A percentile compares a stretch with the other conserved stretches of the same genome.
These are phyloP conservation scores for Ambrosia trifida DNA, from an alignment of 129 eudicot species.

Conservation along the genomic window DNA sequence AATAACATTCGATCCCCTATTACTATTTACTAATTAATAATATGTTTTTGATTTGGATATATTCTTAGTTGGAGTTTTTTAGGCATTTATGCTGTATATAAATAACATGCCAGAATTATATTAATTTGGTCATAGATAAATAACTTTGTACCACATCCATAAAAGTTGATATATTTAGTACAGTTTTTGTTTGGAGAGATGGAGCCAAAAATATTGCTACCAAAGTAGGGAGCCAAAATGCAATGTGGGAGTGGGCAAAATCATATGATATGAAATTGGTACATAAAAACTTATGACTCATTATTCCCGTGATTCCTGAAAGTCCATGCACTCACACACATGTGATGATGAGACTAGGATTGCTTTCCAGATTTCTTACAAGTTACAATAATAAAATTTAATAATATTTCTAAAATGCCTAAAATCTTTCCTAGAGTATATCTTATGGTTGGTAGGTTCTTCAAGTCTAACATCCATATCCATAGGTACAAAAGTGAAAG, in stretches of 20 bases:
- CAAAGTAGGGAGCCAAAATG: constrained; percentile 24
- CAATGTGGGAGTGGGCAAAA: constrained; percentile 7
- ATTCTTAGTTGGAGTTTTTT: no score
- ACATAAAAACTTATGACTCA: constrained; percentile 20
- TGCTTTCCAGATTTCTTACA: neutral
- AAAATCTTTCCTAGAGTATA: neutral
- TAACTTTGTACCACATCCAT: neutral
- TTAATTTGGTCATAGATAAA: neutral
- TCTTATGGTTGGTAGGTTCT: neutral
- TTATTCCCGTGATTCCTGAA: constrained; percentile 35
- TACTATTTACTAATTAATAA: no score
- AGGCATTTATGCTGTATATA: no score
- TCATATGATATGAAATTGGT: constrained; percentile 18
- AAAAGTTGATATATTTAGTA: neutral
- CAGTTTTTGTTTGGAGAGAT: neutral
- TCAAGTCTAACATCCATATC: neutral
- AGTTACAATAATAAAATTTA: neutral
- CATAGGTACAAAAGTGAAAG: neutral
- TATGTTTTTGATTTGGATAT: no score
- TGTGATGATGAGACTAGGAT: constrained; percentile 12
- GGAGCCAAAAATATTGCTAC: constrained; percentile 29
- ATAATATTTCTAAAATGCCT: neutral
- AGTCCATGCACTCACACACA: constrained; percentile 20
- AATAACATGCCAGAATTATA: neutral
- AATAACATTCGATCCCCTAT: no score